Evolutionary conservation across 345 rosid genomes (phyloP).

Genomic region (Salix exigua): DNA sequence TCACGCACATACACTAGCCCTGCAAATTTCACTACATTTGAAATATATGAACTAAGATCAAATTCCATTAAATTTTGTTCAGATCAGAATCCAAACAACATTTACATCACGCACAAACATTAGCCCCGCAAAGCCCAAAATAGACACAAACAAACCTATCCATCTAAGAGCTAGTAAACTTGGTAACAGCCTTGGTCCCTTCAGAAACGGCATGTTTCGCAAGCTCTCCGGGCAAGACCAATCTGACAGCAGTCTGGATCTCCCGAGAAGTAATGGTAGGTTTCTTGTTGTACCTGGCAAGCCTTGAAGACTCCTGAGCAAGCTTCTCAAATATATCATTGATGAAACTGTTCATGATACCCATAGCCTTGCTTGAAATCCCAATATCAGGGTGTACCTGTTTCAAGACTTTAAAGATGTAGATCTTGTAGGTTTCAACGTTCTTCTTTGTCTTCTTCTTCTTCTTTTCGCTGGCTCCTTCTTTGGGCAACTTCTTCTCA

Average conservation of each 20-base stretch:
- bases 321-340: slow-evolving; percentile 23
- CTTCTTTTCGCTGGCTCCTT: slow-evolving; percentile 19
- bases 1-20: no score
- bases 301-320: slow-evolving; percentile 19
- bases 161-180: slow-evolving; percentile 24
- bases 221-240: slow-evolving; percentile 20
- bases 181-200: slow-evolving; percentile 27
- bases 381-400: slow-evolving; percentile 29
- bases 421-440: slow-evolving; percentile 27
- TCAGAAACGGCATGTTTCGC: slow-evolving; percentile 27
- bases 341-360: slow-evolving; percentile 26
- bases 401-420: slow-evolving; percentile 25
- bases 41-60: not conserved
- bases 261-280: slow-evolving; percentile 25
- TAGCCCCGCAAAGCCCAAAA: not conserved
- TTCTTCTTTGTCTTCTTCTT: slow-evolving; percentile 24
- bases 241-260: slow-evolving; percentile 24
- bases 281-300: slow-evolving; percentile 23
- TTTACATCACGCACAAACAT: slow-evolving; percentile 9
- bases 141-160: not conserved
- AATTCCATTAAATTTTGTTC: not conserved
- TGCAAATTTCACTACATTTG: no score
- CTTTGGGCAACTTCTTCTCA: slow-evolving; percentile 25
- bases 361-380: slow-evolving; percentile 25
- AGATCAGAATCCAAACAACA: not conserved